Evolutionary conservation across 768 basidiomycete species (phyloP), one percentile per base, ranked within the genome.

Genomic region (Piloderma croceum): DNA sequence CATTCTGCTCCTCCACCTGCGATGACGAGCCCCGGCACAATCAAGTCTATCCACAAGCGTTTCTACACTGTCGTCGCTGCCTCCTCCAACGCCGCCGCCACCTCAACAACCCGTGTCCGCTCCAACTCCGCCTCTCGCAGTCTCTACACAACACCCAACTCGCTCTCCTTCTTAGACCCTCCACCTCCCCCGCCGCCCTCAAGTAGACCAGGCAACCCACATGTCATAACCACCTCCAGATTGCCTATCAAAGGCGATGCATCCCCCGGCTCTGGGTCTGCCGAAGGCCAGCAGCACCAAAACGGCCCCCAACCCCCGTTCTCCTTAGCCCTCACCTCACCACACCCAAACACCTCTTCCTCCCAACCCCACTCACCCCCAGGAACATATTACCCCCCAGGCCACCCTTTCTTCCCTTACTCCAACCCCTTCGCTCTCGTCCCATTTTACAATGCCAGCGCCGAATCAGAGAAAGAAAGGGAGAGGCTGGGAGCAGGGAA

Each of bases 181-280:
- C 29, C 49, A 2, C 31, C 52, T 21, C 34, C 47, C 12, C 61
- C 69, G 1, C 64, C 66, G 0, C 62, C 69, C 1, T 60, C 64
- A 12, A 64, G 67, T 5, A 58, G 69, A 7, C 70, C 68, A 1
- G 58, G 62, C 13, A 62, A 69, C 36, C 57, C 64, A 3, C 62
- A 69, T 31, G 37, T 64, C 31, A 52, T 69, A 13, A 58, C 69
- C 1, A 62, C 67, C 7, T 60, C 68, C 4, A 70, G 74, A 3
- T 62, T 73, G 15, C 66, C 69, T 11, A 60, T 67, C 37, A 71
- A 76, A 39, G 67, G 57, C n/a, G 65, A n/a, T n/a, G n/a, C n/a
- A n/a, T n/a, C n/a, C n/a, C n/a, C n/a, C n/a, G n/a, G n/a, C n/a
- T n/a, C n/a, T n/a, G n/a, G n/a, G n/a, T n/a, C n/a, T n/a, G n/a